Evolutionary conservation across 257 asterid species (phyloP).

Genomic region (Solanum okadae): DNA sequence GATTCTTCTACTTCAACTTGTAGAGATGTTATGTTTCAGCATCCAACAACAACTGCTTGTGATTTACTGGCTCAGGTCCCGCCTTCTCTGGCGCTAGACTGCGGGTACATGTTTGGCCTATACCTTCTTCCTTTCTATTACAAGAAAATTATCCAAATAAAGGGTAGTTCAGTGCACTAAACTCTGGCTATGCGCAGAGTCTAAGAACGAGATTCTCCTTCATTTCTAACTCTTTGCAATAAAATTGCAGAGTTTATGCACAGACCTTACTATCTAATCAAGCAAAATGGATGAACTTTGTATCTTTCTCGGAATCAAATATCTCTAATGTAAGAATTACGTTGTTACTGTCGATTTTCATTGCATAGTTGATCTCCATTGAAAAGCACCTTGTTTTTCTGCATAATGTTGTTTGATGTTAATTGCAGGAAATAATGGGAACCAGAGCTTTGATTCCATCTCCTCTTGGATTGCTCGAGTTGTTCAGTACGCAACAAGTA

Average conservation of each 20-base stretch:
- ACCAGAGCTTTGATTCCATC: conserved; percentile 62
- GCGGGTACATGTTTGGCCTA: conserved; percentile 33
- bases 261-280: conserved; percentile 51
- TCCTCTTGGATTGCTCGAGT: conserved; percentile 54
- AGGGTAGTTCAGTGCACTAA: neutral
- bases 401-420: neutral
- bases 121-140: neutral
- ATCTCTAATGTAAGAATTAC: conserved; percentile 26
- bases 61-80: conserved; percentile 53
- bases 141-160: neutral
- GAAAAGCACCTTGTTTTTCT: neutral
- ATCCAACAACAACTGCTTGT: conserved; percentile 49
- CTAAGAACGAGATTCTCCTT: neutral
- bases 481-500: conserved; percentile 57
- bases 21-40: conserved; percentile 52
- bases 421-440: conserved; percentile 43
- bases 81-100: conserved; percentile 40
- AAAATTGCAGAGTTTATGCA: conserved; percentile 43
- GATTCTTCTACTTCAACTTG: conserved; percentile 43
- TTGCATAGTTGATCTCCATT: neutral
- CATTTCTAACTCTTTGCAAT: neutral
- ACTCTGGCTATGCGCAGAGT: neutral
- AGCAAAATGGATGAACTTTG: conserved; percentile 59
- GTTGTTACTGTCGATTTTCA: neutral
- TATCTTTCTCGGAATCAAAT: conserved; percentile 37